Evolutionary conservation across 768 basidiomycete species (phyloP).

Genomic region (Tephrocybe sp.): DNA sequence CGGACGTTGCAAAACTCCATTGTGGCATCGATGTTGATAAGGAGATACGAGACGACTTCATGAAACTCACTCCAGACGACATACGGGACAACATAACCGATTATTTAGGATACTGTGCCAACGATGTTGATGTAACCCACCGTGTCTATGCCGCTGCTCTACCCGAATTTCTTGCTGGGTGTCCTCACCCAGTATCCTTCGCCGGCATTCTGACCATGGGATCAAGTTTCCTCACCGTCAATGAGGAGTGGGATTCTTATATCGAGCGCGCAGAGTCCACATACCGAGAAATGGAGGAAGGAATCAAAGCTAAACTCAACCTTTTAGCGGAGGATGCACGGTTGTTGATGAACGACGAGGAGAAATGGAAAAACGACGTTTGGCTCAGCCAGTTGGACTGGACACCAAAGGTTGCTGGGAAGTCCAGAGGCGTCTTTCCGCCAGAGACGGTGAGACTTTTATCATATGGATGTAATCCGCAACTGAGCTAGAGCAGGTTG

Average conservation of each 20-base stretch:
- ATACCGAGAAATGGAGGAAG: constrained; percentile 73
- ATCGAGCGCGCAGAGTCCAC: constrained; percentile 73
- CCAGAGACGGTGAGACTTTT: constrained; percentile 20
- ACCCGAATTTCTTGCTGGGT: constrained; percentile 78
- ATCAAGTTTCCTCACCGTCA: constrained; percentile 86
- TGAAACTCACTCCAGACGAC: constrained; percentile 63
- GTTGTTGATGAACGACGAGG: constrained; percentile 43
- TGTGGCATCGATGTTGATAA: constrained; percentile 83
- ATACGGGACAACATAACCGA: constrained; percentile 66
- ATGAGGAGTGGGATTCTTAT: constrained; percentile 87
- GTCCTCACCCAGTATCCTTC: constrained; percentile 92
- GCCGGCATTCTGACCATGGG: constrained; percentile 92
- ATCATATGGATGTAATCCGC: not conserved
- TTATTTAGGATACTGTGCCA: constrained; percentile 83
- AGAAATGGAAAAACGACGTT: constrained; percentile 67
- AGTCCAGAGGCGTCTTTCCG: constrained; percentile 59
- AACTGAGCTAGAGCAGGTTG: constrained; percentile 6
- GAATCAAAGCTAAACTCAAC: constrained; percentile 69
- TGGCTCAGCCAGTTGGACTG: constrained; percentile 95
- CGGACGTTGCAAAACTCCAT: constrained; percentile 89
- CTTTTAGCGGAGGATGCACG: constrained; percentile 71
- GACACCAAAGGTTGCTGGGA: constrained; percentile 81
- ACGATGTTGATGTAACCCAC: constrained; percentile 85
- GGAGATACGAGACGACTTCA: constrained; percentile 71
- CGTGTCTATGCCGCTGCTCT: constrained; percentile 74